phyloP scores from a whole-genome alignment of 129 eudicot species.

The Lactuca saligna region DNA sequence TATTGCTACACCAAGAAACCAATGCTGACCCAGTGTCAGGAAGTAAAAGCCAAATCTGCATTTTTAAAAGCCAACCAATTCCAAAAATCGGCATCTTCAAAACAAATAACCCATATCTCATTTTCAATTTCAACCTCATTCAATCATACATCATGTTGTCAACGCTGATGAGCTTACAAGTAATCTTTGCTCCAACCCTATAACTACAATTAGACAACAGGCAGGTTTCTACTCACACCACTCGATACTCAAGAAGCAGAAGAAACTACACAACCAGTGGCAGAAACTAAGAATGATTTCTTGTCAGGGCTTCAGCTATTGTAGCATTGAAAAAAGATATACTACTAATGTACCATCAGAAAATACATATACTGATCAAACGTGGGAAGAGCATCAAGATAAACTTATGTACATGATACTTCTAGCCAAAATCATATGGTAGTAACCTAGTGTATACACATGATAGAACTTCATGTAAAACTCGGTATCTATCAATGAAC shows the following conservation, averaged over 20 bases:
- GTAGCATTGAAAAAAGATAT: background rate
- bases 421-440: background rate
- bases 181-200: conserved; percentile 38
- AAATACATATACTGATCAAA: background rate
- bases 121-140: conserved; percentile 45
- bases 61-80: conserved; percentile 92
- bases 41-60: conserved; percentile 92
- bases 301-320: background rate
- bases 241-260: conserved; percentile 8
- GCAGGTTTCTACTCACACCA: background rate
- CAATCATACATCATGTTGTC: conserved; percentile 46
- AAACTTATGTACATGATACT: background rate
- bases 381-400: background rate
- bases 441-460: background rate
- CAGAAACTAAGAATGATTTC: background rate
- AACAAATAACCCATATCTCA: conserved; percentile 61
- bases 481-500: background rate
- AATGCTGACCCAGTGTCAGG: conserved; percentile 75
- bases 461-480: background rate
- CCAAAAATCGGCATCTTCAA: conserved; percentile 80
- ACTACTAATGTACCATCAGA: background rate
- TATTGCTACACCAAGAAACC: conserved; percentile 91
- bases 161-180: conserved; percentile 28
- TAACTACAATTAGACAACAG: background rate
- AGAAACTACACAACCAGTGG: background rate